phyloP scores from a whole-genome alignment of 495 filamentous ascomycete species.

The Wilcoxina mikolae region DNA sequence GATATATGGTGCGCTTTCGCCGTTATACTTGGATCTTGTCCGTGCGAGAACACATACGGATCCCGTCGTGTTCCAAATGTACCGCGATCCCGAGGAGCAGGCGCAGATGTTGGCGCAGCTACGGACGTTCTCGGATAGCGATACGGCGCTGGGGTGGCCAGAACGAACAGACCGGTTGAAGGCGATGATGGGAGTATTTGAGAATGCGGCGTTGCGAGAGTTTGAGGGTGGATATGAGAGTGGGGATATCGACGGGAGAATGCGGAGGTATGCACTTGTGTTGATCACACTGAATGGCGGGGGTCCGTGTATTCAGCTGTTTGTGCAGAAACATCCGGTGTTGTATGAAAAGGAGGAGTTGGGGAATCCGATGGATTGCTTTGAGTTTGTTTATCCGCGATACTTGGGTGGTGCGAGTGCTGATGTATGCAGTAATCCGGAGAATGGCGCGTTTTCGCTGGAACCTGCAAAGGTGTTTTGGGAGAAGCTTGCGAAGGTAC shows the following conservation, averaged over 20 bases:
- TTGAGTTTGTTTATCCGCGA: constrained; percentile 40
- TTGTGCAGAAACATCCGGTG: constrained; percentile 74
- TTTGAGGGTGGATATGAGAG: constrained; percentile 83
- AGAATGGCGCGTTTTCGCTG: constrained; percentile 47
- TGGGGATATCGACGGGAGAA: constrained; percentile 75
- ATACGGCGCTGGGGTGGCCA: constrained; percentile 58
- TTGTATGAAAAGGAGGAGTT: constrained; percentile 56
- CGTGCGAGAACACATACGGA: constrained; percentile 59
- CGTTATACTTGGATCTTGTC: constrained; percentile 73
- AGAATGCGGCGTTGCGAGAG: constrained; percentile 75
- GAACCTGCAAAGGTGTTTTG: constrained; percentile 75
- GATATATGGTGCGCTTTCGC: constrained; percentile 72
- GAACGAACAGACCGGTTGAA: constrained; percentile 54
- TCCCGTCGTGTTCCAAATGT: constrained; percentile 69
- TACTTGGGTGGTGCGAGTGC: neutral
- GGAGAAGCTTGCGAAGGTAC: constrained; percentile 48
- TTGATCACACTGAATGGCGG: constrained; percentile 72
- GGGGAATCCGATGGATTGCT: constrained; percentile 67
- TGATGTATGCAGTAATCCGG: constrained; percentile 14
- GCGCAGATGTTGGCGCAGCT: constrained; percentile 75
- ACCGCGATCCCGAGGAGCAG: constrained; percentile 74
- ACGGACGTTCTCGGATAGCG: constrained; percentile 59
- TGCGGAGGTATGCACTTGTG: constrained; percentile 79
- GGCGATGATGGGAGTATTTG: constrained; percentile 67
- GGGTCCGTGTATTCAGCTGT: constrained; percentile 59